Percentiles rank a stretch among this genome's conserved stretches.
phyloP scores from a whole-genome alignment of 306 rosid genomes.

The Senna tora region DNA sequence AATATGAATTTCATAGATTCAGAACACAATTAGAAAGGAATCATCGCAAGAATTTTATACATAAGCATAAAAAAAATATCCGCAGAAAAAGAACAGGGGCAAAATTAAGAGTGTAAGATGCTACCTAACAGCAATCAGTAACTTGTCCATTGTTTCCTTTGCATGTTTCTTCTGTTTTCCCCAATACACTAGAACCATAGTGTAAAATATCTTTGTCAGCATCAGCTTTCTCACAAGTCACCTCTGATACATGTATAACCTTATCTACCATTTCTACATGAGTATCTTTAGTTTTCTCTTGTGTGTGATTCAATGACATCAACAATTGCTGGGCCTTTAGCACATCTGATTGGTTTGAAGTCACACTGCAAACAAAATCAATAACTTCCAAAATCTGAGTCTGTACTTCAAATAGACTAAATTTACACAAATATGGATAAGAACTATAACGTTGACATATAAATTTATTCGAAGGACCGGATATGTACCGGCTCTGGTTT shows the following conservation, averaged over 20 bases:
- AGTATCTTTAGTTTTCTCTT: conserved; percentile 57
- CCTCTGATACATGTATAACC: conserved; percentile 66
- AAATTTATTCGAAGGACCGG: conserved; percentile 13
- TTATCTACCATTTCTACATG: conserved; percentile 61
- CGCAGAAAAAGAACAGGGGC: neutral
- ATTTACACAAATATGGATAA: conserved; percentile 3
- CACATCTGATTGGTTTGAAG: conserved; percentile 46
- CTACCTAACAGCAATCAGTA: conserved; percentile 51
- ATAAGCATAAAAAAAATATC: neutral
- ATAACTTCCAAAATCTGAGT: neutral
- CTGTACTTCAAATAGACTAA: conserved; percentile 19
- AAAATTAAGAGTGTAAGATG: conserved; percentile 11
- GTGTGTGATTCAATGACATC: conserved; percentile 46
- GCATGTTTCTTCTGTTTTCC: conserved; percentile 41
- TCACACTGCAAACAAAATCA: conserved; percentile 53
- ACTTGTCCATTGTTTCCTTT: conserved; percentile 42
- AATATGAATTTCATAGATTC: neutral
- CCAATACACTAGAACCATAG: conserved; percentile 40
- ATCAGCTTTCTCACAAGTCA: conserved; percentile 54
- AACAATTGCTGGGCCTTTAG: conserved; percentile 44
- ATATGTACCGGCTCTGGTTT: conserved; percentile 52
- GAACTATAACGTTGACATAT: conserved; percentile 27
- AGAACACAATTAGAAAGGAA: neutral
- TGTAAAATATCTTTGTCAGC: conserved; percentile 44
- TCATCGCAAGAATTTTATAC: neutral